Evolutionary conservation across 1,284 basidiomycete species (phyloP).

Genomic region (Coniferiporia sulphurascens): DNA sequence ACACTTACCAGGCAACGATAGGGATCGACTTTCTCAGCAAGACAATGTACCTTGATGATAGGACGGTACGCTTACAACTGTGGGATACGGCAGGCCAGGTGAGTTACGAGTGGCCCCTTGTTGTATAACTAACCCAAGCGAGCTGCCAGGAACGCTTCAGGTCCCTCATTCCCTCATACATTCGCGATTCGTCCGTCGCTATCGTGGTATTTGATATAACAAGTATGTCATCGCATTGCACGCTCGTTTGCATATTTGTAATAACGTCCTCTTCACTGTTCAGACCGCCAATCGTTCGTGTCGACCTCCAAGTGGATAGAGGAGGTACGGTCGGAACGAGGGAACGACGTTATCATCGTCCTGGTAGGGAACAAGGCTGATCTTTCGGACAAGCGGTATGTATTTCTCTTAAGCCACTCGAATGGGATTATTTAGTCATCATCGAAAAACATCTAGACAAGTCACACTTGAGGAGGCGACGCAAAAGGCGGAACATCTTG

Average conservation of each 20-base stretch:
- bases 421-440: neutral
- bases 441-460: constrained; percentile 56
- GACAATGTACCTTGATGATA: constrained; percentile 99
- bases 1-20: constrained; percentile 99
- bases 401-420: constrained; percentile 26
- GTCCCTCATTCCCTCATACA: constrained; percentile 97
- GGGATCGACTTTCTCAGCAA: constrained; percentile 99
- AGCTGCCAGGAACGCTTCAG: constrained; percentile 87
- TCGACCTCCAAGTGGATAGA: constrained; percentile 99
- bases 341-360: constrained; percentile 98
- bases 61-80: constrained; percentile 94
- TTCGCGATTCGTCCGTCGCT: constrained; percentile 96
- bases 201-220: constrained; percentile 99
- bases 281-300: constrained; percentile 94
- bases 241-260: neutral
- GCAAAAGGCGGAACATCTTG: constrained; percentile 86
- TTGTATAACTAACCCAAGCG: constrained; percentile 8
- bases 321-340: constrained; percentile 95
- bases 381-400: constrained; percentile 86
- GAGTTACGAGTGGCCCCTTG: constrained; percentile 23
- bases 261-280: neutral
- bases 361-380: constrained; percentile 99
- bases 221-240: constrained; percentile 52
- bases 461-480: constrained; percentile 99
- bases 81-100: constrained; percentile 99